Evolutionary conservation across 2,329 filamentous ascomycete species (phyloP).

Genomic region (Pseudogymnoascus sp.): DNA sequence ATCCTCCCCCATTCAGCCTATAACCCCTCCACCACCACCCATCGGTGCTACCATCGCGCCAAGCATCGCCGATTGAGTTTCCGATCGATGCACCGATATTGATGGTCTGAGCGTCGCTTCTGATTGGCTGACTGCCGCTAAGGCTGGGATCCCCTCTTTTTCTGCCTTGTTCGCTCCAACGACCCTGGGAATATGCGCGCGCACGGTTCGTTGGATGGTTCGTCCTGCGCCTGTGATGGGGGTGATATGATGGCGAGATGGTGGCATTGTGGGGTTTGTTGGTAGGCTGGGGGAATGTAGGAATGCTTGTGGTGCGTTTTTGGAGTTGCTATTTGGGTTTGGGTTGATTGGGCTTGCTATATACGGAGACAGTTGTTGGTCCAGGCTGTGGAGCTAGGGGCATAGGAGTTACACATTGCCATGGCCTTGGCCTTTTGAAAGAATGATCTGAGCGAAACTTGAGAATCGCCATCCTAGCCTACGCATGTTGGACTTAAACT

Average conservation of each 20-base stretch:
- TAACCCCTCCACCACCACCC: background rate
- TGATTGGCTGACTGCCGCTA: background rate
- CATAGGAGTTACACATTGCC: background rate
- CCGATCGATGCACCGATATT: background rate
- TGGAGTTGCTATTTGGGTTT: background rate
- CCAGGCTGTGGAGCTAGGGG: background rate
- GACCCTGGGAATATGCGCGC: background rate
- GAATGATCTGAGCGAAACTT: background rate
- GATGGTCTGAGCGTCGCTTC: background rate
- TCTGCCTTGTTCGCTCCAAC: background rate
- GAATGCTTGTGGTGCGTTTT: background rate
- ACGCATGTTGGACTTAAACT: background rate
- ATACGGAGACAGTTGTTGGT: background rate
- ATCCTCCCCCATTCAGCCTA: background rate
- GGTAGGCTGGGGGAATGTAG: background rate
- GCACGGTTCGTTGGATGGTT: background rate
- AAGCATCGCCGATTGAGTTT: background rate
- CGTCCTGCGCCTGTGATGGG: background rate
- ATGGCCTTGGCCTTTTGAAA: background rate
- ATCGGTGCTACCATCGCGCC: background rate
- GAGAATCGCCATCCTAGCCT: background rate
- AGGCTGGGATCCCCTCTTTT: conserved; percentile 2
- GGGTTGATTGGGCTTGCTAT: background rate
- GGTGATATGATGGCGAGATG: background rate
- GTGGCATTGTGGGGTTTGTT: background rate